These are phyloP conservation scores for Lagenaria siceraria DNA, from an alignment of 306 rosid genomes.

Conservation along the genomic window DNA sequence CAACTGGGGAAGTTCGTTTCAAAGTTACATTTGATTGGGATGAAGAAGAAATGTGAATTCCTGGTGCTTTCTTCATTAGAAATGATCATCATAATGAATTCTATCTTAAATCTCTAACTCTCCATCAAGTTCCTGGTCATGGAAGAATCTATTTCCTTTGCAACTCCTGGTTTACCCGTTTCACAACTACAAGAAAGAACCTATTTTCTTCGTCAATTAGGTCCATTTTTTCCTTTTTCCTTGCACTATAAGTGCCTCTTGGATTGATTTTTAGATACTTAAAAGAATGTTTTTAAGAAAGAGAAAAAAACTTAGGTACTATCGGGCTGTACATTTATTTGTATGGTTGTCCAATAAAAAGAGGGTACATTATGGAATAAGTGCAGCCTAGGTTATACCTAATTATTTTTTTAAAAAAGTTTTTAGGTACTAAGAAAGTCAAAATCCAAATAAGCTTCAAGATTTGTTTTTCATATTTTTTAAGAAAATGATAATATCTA, in stretches of 20 bases:
- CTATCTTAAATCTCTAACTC: slow-evolving; percentile 42
- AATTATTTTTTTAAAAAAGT: too few species aligned
- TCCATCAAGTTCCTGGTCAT: slow-evolving; percentile 36
- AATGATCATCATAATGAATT: slow-evolving; percentile 40
- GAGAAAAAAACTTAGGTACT: too few species aligned
- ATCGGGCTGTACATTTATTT: too few species aligned
- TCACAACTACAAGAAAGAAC: slow-evolving; percentile 12
- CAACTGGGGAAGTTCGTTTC: slow-evolving; percentile 28
- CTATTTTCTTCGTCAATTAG: slow-evolving; percentile 60
- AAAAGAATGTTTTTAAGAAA: too few species aligned
- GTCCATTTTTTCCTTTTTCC: slow-evolving; percentile 2
- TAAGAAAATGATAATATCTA: too few species aligned
- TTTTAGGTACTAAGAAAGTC: too few species aligned
- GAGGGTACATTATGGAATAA: too few species aligned
- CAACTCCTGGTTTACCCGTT: slow-evolving; percentile 56
- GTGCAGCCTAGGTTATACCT: too few species aligned
- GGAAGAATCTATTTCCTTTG: slow-evolving; percentile 37
- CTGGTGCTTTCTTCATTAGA: slow-evolving; percentile 41
- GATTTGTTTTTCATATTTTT: too few species aligned
- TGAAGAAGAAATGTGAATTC: slow-evolving; percentile 28
- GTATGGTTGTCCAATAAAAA: too few species aligned
- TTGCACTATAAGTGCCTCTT: neutral
- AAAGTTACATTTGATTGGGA: slow-evolving; percentile 39
- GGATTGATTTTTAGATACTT: too few species aligned
- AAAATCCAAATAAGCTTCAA: too few species aligned